Evolutionary conservation across 306 rosid species (phyloP), one percentile per base, ranked within the genome.

Genomic region (Inga laurina): DNA sequence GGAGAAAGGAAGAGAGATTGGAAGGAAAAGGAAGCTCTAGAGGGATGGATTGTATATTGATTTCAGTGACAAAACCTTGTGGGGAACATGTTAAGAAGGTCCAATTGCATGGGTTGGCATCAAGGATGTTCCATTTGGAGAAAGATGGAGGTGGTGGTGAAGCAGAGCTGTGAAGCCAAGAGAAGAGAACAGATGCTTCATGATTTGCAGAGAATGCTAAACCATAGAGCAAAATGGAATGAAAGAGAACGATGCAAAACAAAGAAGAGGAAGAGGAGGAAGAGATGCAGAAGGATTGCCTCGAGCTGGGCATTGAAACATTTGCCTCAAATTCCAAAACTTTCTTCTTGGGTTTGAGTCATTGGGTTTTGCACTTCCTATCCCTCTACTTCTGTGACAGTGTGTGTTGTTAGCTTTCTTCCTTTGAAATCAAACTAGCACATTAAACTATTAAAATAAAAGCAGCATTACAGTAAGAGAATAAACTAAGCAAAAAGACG

Each of bases 61-160:
- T 92, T 69, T 96, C 94, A 37, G 91, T 85, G 79, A 93, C 93
- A 59, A 90, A 83, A 21, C 87, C 88, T 18, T 78, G 87, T 12
- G 93, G 34, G 79, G 99, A 96, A 68, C 98, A 93, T 54, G 92
- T 65, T 77, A 96, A 91, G 80, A 16, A 82, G 84, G 98, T 87
- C 99, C 99, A 96, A 49, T 93, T 93, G 83, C 99, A 96, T 81
- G 98, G 98, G 77, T 76, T 86, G 7, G 89, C 3, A 70, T 96
- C 91, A 76, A 62, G 91, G 14, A 91, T 82, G 75, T 91, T 90
- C 99, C 97, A 92, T 82, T 90, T 77, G 0, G 94, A 91, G 70
- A 93, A 91, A 39, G 68, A 79, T 67, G 91, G 35, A 46, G 89
- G 74, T 3, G 91, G 85, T 64, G 79, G 87, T 71, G 88, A 59